These are phyloP conservation scores for Aphanomyces astaci DNA, from an alignment of 352 stramenopile genomes.

Conservation along the genomic window DNA sequence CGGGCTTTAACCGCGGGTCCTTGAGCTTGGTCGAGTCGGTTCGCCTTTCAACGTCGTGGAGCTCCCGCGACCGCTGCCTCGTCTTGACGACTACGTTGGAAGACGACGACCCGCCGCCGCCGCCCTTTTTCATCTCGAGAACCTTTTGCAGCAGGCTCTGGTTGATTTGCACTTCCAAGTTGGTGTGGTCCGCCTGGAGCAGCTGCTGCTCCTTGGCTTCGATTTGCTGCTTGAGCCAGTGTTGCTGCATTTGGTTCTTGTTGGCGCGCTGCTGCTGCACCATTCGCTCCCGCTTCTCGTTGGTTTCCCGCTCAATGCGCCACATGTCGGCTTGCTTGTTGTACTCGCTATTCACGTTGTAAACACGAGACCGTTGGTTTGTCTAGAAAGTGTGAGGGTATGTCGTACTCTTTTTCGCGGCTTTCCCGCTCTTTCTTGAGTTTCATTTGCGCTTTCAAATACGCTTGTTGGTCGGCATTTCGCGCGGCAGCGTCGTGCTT, in stretches of 20 bases:
- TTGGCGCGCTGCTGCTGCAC: constrained; percentile 41
- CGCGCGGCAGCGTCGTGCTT: constrained; percentile 43
- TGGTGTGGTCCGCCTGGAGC: constrained; percentile 57
- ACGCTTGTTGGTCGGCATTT: constrained; percentile 44
- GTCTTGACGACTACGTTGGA: constrained; percentile 56
- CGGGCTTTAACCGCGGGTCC: constrained; percentile 12
- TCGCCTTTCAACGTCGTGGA: constrained; percentile 23
- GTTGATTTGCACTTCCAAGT: constrained; percentile 69
- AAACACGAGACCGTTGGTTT: background rate
- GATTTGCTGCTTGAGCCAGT: constrained; percentile 63
- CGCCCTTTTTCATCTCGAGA: constrained; percentile 34
- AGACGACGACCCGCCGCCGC: constrained; percentile 33
- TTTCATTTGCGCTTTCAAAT: constrained; percentile 48
- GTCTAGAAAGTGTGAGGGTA: no score
- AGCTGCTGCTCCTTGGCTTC: constrained; percentile 49
- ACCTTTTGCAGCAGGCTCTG: constrained; percentile 61
- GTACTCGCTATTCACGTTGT: constrained; percentile 30
- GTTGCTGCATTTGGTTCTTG: constrained; percentile 51
- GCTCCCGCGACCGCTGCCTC: constrained; percentile 63
- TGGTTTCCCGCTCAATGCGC: constrained; percentile 52
- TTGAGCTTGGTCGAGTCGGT: background rate
- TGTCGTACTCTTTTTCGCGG: constrained; percentile 29
- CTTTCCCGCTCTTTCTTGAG: constrained; percentile 62
- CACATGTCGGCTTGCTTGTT: constrained; percentile 79
- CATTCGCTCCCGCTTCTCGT: constrained; percentile 44